Conservation (phyloP, 2,329 filamentous ascomycete genomes). For the Fonsecaea monophora region DNA sequence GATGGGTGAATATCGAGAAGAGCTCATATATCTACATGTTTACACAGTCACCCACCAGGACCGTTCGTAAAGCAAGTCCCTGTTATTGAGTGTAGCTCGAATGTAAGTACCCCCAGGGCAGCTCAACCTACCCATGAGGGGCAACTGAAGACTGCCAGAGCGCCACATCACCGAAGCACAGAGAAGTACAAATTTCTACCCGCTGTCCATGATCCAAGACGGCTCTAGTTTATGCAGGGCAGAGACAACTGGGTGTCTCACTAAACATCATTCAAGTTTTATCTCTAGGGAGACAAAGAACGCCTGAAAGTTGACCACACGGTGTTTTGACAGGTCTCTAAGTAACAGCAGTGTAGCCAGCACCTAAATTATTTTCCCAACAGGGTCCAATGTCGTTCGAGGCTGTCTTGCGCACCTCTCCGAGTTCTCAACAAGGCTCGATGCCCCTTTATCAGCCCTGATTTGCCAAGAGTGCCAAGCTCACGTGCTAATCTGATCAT, state of each 20-base stretch:
- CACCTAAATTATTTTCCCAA: not conserved
- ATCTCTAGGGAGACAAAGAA: slow-evolving; percentile 15
- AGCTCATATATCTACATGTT: not conserved
- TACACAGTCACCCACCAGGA: not conserved
- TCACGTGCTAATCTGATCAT: no score
- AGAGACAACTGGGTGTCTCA: slow-evolving; percentile 27
- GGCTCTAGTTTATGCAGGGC: slow-evolving; percentile 24
- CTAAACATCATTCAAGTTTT: slow-evolving; percentile 29
- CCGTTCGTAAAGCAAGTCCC: not conserved
- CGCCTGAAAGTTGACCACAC: slow-evolving; percentile 24
- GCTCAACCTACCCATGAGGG: not conserved
- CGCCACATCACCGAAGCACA: not conserved
- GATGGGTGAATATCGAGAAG: not conserved
- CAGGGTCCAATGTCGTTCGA: not conserved
- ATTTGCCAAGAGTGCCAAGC: no score
- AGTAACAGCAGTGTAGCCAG: not conserved
- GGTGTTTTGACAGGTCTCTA: no score
- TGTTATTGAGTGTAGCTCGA: not conserved
- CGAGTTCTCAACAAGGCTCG: not conserved
- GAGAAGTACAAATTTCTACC: slow-evolving; percentile 3
- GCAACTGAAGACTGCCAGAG: not conserved
- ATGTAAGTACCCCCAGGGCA: not conserved
- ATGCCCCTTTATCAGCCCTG: not conserved
- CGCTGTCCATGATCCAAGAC: slow-evolving; percentile 20
- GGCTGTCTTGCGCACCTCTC: not conserved